Evolutionary conservation across 495 filamentous ascomycete genomes (phyloP).

Genomic region (Thozetella sp.): DNA sequence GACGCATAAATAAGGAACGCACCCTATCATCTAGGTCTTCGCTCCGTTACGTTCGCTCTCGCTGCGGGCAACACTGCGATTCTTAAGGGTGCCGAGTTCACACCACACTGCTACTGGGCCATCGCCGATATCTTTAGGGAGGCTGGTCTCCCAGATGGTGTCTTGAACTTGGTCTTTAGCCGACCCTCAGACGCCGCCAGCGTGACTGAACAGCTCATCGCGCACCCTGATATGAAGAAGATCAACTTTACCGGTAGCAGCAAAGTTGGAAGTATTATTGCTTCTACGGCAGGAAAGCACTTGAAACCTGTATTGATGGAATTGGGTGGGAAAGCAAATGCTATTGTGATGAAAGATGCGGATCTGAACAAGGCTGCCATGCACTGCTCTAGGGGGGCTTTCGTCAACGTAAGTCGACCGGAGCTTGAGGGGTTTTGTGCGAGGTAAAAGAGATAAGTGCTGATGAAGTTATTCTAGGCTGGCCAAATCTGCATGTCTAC

Average conservation of each 20-base stretch:
- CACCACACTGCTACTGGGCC: background rate
- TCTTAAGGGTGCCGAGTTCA: conserved; percentile 62
- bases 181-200: conserved; percentile 42
- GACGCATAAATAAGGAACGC: conserved; percentile 50
- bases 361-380: conserved; percentile 21
- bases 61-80: conserved; percentile 77
- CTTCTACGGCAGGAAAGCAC: conserved; percentile 45
- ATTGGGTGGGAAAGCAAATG: conserved; percentile 23
- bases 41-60: conserved; percentile 60
- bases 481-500: conserved; percentile 34
- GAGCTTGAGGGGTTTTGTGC: background rate
- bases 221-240: conserved; percentile 40
- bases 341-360: conserved; percentile 23
- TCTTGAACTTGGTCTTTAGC: conserved; percentile 46
- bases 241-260: conserved; percentile 51
- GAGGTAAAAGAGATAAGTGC: background rate
- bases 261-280: conserved; percentile 20
- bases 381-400: conserved; percentile 15
- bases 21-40: conserved; percentile 57
- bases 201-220: conserved; percentile 44
- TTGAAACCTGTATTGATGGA: conserved; percentile 53
- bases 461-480: conserved; percentile 6
- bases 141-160: conserved; percentile 50
- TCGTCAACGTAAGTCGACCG: conserved; percentile 7
- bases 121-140: conserved; percentile 26